phyloP scores from a whole-genome alignment of 345 rosid genomes.

The Salix viminalis region DNA sequence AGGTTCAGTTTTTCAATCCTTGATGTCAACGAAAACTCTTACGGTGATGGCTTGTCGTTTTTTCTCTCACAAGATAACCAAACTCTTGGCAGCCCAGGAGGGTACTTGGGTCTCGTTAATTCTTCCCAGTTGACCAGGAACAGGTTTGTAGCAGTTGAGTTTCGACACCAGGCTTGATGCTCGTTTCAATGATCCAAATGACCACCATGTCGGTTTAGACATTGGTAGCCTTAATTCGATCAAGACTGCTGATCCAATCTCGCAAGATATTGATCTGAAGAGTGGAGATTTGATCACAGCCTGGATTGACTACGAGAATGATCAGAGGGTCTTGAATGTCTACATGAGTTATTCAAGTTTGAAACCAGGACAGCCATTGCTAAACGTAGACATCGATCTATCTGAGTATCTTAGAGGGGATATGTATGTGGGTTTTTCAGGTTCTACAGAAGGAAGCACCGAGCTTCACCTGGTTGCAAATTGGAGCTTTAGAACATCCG shows the following conservation, averaged over 20 bases:
- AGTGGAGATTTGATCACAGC: slow-evolving; percentile 63
- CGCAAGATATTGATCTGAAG: slow-evolving; percentile 58
- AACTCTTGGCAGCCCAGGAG: slow-evolving; percentile 73
- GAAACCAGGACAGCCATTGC: slow-evolving; percentile 60
- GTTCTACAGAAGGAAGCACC: slow-evolving; percentile 92
- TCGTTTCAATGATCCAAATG: slow-evolving; percentile 60
- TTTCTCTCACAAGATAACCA: slow-evolving; percentile 73
- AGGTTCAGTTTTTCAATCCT: slow-evolving; percentile 67
- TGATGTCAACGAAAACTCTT: slow-evolving; percentile 56
- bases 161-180: slow-evolving; percentile 72
- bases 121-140: slow-evolving; percentile 68
- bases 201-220: slow-evolving; percentile 74
- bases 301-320: slow-evolving; percentile 92
- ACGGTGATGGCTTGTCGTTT: slow-evolving; percentile 81
- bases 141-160: slow-evolving; percentile 76
- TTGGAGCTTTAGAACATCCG: slow-evolving; percentile 75
- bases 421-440: slow-evolving; percentile 82
- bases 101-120: slow-evolving; percentile 75
- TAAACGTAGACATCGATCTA: slow-evolving; percentile 57
- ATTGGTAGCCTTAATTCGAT: slow-evolving; percentile 65
- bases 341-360: slow-evolving; percentile 55
- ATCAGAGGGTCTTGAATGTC: slow-evolving; percentile 47
- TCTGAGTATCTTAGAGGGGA: slow-evolving; percentile 49
- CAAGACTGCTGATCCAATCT: slow-evolving; percentile 51
- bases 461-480: slow-evolving; percentile 68